Conservation (phyloP, 2,329 filamentous ascomycete species). For the Epichloe sp. region DNA sequence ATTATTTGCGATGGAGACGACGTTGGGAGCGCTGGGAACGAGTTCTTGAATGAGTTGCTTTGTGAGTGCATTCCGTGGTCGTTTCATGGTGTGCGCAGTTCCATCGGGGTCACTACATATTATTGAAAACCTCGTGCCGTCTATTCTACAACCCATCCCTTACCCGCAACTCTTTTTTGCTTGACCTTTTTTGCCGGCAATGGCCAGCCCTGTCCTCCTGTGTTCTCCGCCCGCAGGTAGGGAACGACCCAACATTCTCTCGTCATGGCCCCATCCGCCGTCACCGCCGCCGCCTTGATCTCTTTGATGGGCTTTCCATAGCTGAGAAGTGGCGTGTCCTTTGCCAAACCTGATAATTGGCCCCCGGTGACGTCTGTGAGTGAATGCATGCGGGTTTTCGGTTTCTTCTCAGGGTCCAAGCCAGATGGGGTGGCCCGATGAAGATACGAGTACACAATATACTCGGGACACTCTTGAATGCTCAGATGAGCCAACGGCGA, state of each 20-base stretch:
- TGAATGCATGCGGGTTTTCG: slow-evolving; percentile 77
- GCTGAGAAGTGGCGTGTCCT: slow-evolving; percentile 69
- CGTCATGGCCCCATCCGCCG: slow-evolving; percentile 23
- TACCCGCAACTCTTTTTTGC: slow-evolving; percentile 59
- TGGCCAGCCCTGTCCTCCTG: slow-evolving; percentile 63
- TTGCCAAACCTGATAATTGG: slow-evolving; percentile 66
- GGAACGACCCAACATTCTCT: slow-evolving; percentile 78
- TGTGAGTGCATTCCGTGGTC: too few species aligned
- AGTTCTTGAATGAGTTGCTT: too few species aligned
- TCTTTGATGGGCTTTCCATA: slow-evolving; percentile 91
- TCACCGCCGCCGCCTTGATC: slow-evolving; percentile 34
- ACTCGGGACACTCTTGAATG: slow-evolving; percentile 65
- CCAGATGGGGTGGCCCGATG: slow-evolving; percentile 50
- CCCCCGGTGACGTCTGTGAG: slow-evolving; percentile 65
- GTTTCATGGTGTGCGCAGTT: too few species aligned
- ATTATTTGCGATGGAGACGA: too few species aligned
- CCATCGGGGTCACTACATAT: too few species aligned
- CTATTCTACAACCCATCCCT: slow-evolving; percentile 61
- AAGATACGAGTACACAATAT: slow-evolving; percentile 76
- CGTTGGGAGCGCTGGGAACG: too few species aligned
- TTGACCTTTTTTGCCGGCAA: slow-evolving; percentile 73
- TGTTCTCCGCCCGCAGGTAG: slow-evolving; percentile 56
- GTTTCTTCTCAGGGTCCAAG: slow-evolving; percentile 37
- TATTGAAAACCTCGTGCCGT: background rate
- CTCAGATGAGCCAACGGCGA: slow-evolving; percentile 64